These are phyloP conservation scores for Trichoderma afroharzianum DNA, from an alignment of 2,329 filamentous ascomycete genomes.

Conservation along the genomic window DNA sequence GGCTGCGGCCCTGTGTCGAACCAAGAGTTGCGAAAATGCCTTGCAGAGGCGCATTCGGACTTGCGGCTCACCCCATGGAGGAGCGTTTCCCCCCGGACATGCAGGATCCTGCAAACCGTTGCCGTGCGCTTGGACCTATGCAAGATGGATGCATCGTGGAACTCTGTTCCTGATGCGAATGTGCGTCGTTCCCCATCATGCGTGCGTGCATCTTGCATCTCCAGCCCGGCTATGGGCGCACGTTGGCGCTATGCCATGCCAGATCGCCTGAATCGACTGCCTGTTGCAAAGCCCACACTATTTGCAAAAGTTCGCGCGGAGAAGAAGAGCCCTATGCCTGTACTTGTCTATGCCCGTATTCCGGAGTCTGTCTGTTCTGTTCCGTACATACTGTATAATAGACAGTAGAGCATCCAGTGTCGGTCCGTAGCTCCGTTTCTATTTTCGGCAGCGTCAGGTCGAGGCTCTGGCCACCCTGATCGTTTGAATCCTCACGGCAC, in stretches of 20 bases:
- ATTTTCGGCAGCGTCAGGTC: constrained; percentile 1
- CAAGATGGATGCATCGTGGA: constrained; percentile 13
- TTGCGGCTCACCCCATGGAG: not conserved
- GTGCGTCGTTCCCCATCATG: constrained; percentile 11
- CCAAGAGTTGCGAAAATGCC: not conserved
- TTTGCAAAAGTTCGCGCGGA: not conserved
- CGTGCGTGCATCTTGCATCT: constrained; percentile 18
- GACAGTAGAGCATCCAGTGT: not conserved
- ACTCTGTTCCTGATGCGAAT: constrained; percentile 16
- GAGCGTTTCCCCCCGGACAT: not conserved
- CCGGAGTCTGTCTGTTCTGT: not conserved
- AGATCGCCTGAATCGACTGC: constrained; percentile 11
- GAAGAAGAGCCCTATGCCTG: not conserved
- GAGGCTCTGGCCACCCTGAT: not conserved
- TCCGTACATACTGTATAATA: not conserved
- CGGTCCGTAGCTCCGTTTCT: not conserved
- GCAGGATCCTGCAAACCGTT: constrained; percentile 8
- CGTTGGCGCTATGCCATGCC: constrained; percentile 14
- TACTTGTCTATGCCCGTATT: not conserved
- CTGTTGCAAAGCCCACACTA: not conserved
- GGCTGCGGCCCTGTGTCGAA: not conserved
- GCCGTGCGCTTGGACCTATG: constrained; percentile 12
- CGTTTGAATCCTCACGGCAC: not conserved
- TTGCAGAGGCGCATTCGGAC: constrained; percentile 8
- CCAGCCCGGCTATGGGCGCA: constrained; percentile 12